A percentile compares a stretch with the other conserved stretches of the same genome.
These are phyloP conservation scores for Viridothelium virens DNA, from an alignment of 495 filamentous ascomycete genomes.

Conservation along the genomic window DNA sequence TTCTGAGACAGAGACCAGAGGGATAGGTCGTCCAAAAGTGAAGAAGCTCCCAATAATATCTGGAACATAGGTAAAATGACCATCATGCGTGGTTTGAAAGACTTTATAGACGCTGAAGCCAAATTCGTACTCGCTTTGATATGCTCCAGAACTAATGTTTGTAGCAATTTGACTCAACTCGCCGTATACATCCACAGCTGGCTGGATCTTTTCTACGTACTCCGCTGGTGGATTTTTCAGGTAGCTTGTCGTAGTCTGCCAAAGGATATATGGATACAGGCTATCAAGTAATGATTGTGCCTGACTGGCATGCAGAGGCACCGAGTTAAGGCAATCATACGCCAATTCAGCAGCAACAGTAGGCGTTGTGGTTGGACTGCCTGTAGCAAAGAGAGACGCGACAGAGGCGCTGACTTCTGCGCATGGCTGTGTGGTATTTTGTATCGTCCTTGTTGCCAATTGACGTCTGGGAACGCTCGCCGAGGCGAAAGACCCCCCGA, in stretches of 20 bases:
- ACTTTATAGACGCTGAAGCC: slow-evolving; percentile 28
- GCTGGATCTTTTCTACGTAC: slow-evolving; percentile 31
- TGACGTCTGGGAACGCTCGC: neutral
- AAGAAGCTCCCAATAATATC: slow-evolving; percentile 31
- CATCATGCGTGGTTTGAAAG: slow-evolving; percentile 32
- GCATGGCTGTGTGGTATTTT: neutral
- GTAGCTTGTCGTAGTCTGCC: slow-evolving; percentile 31
- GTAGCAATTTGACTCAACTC: slow-evolving; percentile 25
- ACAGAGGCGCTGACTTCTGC: slow-evolving; percentile 9
- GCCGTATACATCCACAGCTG: slow-evolving; percentile 26
- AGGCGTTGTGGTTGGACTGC: slow-evolving; percentile 17
- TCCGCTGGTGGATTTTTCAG: slow-evolving; percentile 32
- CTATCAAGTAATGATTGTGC: slow-evolving; percentile 23
- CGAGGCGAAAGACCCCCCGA: neutral
- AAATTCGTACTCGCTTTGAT: slow-evolving; percentile 31
- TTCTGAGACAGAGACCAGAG: slow-evolving; percentile 31
- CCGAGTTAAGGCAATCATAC: slow-evolving; percentile 20
- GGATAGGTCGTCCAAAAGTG: slow-evolving; percentile 24
- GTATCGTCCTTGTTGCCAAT: neutral
- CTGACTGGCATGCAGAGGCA: slow-evolving; percentile 14
- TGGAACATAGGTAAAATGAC: slow-evolving; percentile 30
- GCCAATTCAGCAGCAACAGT: slow-evolving; percentile 21
- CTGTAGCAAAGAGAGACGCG: neutral
- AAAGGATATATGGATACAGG: slow-evolving; percentile 28
- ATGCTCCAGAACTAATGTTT: slow-evolving; percentile 22